These are phyloP conservation scores for Acacia concinna DNA, from an alignment of 331 rosid species.

Conservation along the genomic window DNA sequence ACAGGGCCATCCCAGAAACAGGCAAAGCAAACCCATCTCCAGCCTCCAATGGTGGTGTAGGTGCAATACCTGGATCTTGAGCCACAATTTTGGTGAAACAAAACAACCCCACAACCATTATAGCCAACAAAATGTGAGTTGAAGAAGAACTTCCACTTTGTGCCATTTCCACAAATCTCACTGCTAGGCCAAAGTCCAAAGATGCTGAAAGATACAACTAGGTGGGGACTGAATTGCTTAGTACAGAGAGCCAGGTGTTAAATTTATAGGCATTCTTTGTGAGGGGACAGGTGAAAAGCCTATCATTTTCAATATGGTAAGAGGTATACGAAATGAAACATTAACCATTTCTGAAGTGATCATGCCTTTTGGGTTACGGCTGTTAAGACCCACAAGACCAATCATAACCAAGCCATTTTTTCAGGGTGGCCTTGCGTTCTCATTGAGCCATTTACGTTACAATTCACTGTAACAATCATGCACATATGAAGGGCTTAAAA, in stretches of 20 bases:
- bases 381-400: conserved; percentile 43
- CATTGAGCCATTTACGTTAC: conserved; percentile 30
- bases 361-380: conserved; percentile 40
- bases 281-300: not conserved
- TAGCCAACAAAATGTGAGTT: conserved; percentile 25
- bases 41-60: conserved; percentile 46
- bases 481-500: not conserved
- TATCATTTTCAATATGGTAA: conserved; percentile 33
- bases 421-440: conserved; percentile 36
- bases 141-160: conserved; percentile 2
- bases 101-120: conserved; percentile 34
- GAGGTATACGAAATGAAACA: conserved; percentile 26
- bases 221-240: conserved; percentile 24
- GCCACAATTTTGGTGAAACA: conserved; percentile 40
- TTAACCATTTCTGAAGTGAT: conserved; percentile 30
- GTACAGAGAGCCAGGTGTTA: conserved; percentile 27
- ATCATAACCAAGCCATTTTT: conserved; percentile 32
- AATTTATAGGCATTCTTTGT: conserved; percentile 33
- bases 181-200: not conserved
- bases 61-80: conserved; percentile 42
- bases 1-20: conserved; percentile 36
- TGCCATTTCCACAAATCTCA: conserved; percentile 43
- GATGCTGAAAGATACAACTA: conserved; percentile 1
- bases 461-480: conserved; percentile 7
- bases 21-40: conserved; percentile 49